phyloP scores from a whole-genome alignment of 345 rosid species.

The Cardamine resedifolia region DNA sequence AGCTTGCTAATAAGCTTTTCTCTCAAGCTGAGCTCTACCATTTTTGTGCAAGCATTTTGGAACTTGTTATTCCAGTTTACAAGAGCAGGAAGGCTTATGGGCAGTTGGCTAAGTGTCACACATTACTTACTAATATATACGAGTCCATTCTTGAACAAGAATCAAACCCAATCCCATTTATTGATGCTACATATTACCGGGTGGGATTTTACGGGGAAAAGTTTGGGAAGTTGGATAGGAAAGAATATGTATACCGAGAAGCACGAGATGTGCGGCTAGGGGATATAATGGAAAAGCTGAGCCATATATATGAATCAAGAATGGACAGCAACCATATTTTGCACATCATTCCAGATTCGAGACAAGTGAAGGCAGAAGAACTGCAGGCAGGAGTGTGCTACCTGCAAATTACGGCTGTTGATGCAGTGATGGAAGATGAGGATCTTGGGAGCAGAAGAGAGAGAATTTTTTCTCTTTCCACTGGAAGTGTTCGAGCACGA shows the following conservation, averaged over 20 bases:
- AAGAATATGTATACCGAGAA: conserved; percentile 90
- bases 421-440: conserved; percentile 98
- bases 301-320: conserved; percentile 92
- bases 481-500: conserved; percentile 90
- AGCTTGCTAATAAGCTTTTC: conserved; percentile 94
- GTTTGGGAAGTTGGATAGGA: conserved; percentile 83
- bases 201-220: conserved; percentile 96
- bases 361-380: conserved; percentile 97
- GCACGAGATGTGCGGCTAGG: conserved; percentile 98
- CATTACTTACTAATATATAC: conserved; percentile 75
- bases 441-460: conserved; percentile 98
- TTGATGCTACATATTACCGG: conserved; percentile 96
- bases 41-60: conserved; percentile 95
- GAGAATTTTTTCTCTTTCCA: conserved; percentile 90
- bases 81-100: conserved; percentile 97
- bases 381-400: conserved; percentile 93
- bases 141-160: conserved; percentile 97
- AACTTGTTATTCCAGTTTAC: conserved; percentile 95
- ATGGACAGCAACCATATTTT: conserved; percentile 88
- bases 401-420: conserved; percentile 96
- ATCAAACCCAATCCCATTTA: conserved; percentile 89
- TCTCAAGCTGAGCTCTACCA: conserved; percentile 97
- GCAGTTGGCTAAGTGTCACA: conserved; percentile 95
- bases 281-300: conserved; percentile 98
- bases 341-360: conserved; percentile 89